These are phyloP conservation scores for Alternaria triticina DNA, from an alignment of 2,329 filamentous ascomycete genomes.

Conservation along the genomic window DNA sequence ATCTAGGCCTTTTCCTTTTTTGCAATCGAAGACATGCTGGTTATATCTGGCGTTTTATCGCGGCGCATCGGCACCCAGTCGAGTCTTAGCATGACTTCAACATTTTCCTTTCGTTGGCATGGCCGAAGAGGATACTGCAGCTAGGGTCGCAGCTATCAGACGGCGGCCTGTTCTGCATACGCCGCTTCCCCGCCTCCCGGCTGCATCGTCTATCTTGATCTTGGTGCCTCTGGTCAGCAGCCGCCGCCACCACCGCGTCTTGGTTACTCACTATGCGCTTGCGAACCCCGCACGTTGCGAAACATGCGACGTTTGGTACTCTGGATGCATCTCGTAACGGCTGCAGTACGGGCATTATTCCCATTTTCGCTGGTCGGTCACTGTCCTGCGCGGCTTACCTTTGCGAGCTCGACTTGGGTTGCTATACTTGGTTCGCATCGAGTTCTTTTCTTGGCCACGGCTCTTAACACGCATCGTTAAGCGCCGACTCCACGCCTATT, in stretches of 20 bases:
- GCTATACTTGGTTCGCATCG: neutral
- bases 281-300: conserved; percentile 10
- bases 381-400: neutral
- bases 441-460: neutral
- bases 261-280: conserved; percentile 5
- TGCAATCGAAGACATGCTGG: neutral
- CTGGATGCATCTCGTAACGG: neutral
- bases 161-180: conserved; percentile 2
- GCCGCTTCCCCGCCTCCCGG: conserved; percentile 13
- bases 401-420: neutral
- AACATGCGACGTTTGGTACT: conserved; percentile 3
- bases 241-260: neutral
- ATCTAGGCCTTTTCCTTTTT: conserved; percentile 5
- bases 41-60: conserved; percentile 11
- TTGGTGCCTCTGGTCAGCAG: conserved; percentile 2
- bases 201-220: neutral
- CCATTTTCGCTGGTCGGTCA: neutral
- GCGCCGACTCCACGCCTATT: neutral
- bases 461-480: neutral
- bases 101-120: conserved; percentile 1
- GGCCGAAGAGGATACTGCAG: neutral
- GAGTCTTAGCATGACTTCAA: conserved; percentile 4
- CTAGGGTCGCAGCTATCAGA: neutral
- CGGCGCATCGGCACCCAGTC: conserved; percentile 6
- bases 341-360: neutral